phyloP scores from a whole-genome alignment of 2,329 filamentous ascomycete species.

The Penicillium sp. region DNA sequence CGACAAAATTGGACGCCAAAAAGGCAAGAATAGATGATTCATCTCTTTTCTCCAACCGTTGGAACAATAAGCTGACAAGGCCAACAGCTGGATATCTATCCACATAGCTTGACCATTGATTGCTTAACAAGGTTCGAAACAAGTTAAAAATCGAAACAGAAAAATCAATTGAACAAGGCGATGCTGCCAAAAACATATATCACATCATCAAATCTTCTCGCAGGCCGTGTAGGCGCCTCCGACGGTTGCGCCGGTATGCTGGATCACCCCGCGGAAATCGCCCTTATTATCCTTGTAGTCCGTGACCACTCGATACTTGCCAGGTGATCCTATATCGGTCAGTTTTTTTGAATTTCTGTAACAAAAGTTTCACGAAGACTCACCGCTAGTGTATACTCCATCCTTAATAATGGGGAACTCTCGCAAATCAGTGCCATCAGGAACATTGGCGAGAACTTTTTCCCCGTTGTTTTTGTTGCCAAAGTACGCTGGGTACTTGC shows the following conservation, averaged over 20 bases:
- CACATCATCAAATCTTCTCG: neutral
- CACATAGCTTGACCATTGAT: no score
- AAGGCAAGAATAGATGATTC: no score
- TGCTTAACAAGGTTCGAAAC: no score
- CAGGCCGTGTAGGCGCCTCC: constrained; percentile 10
- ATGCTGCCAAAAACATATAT: no score
- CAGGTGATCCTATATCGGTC: constrained; percentile 5
- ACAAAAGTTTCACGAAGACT: neutral
- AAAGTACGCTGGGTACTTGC: constrained; percentile 8
- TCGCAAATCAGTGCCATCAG: constrained; percentile 7
- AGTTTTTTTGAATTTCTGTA: neutral
- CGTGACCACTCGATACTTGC: constrained; percentile 7
- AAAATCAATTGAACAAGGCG: no score
- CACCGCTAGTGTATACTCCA: constrained; percentile 5
- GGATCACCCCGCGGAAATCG: constrained; percentile 10
- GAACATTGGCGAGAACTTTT: constrained; percentile 7
- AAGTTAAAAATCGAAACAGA: no score
- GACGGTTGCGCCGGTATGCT: constrained; percentile 8
- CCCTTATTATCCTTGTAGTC: constrained; percentile 10
- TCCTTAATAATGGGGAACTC: constrained; percentile 9
- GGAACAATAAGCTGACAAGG: no score
- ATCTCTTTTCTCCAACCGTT: no score
- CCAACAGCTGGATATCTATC: no score
- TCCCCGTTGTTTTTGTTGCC: constrained; percentile 7
- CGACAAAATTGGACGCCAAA: no score